Evolutionary conservation across 768 basidiomycete species (phyloP).

Genomic region (Suillus lakei): DNA sequence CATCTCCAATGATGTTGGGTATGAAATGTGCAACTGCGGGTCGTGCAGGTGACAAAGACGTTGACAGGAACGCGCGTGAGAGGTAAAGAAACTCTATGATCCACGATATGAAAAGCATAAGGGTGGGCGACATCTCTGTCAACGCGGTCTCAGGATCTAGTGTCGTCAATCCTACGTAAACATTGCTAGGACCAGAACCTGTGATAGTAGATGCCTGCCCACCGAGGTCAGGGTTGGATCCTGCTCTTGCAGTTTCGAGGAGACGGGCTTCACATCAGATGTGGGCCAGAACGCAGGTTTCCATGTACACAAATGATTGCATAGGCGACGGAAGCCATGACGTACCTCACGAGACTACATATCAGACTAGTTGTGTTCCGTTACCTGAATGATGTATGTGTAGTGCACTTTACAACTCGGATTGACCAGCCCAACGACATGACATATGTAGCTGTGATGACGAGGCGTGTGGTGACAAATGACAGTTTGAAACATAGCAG

Average conservation of each 20-base stretch:
- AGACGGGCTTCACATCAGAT: too few species aligned
- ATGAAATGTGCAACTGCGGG: conserved; percentile 42
- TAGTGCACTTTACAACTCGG: too few species aligned
- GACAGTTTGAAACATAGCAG: too few species aligned
- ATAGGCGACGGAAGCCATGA: too few species aligned
- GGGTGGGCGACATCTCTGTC: conserved; percentile 58
- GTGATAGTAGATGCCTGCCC: conserved; percentile 71
- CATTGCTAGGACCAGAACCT: conserved; percentile 72
- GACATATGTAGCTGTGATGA: too few species aligned
- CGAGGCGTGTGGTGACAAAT: too few species aligned
- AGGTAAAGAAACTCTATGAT: conserved; percentile 61
- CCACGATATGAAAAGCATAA: conserved; percentile 67
- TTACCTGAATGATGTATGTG: too few species aligned
- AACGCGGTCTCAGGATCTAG: conserved; percentile 62
- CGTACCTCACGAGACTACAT: too few species aligned
- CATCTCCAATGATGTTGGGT: conserved; percentile 51
- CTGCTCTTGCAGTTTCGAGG: conserved; percentile 42
- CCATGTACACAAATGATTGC: too few species aligned
- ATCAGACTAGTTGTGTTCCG: too few species aligned
- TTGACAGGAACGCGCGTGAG: conserved; percentile 45
- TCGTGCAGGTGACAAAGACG: conserved; percentile 30
- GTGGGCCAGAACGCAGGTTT: too few species aligned
- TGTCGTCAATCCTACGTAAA: conserved; percentile 56
- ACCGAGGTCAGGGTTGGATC: conserved; percentile 63
- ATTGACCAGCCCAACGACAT: too few species aligned